These are phyloP conservation scores for Miscanthus sacchariflorus DNA, from an alignment of 202 grass and related monocot genomes.

Conservation along the genomic window DNA sequence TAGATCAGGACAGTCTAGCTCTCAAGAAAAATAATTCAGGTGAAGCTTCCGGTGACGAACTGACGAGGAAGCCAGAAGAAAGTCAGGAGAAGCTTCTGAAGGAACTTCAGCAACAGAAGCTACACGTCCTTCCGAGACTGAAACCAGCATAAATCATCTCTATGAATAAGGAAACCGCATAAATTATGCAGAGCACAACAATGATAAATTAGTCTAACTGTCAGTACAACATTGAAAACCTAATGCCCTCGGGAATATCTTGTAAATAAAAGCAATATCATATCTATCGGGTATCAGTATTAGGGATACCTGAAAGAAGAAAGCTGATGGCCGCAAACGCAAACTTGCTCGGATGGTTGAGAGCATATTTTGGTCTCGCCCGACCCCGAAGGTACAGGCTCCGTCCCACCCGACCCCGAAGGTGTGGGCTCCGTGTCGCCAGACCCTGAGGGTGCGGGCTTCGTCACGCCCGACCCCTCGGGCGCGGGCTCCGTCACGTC, in stretches of 20 bases:
- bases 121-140: constrained; percentile 5
- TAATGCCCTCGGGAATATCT: neutral
- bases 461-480: too few species aligned
- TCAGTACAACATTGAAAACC: neutral
- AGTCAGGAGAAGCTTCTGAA: constrained; percentile 19
- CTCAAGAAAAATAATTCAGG: neutral
- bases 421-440: too few species aligned
- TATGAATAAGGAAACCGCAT: neutral
- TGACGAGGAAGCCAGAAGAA: neutral
- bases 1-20: constrained; percentile 1
- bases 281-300: neutral
- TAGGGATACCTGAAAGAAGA: too few species aligned
- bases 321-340: too few species aligned
- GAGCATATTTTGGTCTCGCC: too few species aligned
- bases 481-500: too few species aligned
- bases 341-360: too few species aligned
- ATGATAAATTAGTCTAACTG: neutral
- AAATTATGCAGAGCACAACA: neutral
- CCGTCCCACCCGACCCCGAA: too few species aligned
- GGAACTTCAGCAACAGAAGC: neutral
- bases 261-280: neutral
- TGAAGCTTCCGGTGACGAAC: neutral
- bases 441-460: too few species aligned
- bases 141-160: neutral
- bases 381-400: too few species aligned